Conservation (phyloP, 345 rosid species). For the Gossypium longicalyx region DNA sequence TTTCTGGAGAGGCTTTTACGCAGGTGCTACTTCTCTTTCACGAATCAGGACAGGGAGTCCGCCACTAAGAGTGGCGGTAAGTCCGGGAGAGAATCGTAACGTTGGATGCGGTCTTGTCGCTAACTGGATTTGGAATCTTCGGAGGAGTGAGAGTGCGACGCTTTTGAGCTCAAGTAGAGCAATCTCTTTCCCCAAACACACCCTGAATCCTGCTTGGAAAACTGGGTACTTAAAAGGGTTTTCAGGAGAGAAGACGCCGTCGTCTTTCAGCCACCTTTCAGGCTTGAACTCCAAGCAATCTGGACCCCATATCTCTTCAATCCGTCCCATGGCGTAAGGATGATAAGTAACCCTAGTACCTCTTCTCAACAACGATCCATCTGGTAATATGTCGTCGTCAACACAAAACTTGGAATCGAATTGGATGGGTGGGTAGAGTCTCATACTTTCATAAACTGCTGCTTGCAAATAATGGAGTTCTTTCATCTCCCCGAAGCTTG, state of each 20-base stretch:
- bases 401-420: slow-evolving; percentile 51
- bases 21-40: neutral
- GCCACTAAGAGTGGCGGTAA: slow-evolving; percentile 47
- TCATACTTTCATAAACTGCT: slow-evolving; percentile 41
- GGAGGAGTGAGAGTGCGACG: slow-evolving; percentile 46
- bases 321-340: slow-evolving; percentile 76
- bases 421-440: slow-evolving; percentile 57
- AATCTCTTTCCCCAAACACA: slow-evolving; percentile 78
- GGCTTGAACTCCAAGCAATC: slow-evolving; percentile 70
- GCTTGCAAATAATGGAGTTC: slow-evolving; percentile 47
- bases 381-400: slow-evolving; percentile 41
- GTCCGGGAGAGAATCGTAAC: slow-evolving; percentile 46
- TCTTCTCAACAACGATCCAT: slow-evolving; percentile 44
- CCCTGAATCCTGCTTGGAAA: slow-evolving; percentile 68
- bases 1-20: too few relatives aligned
- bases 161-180: slow-evolving; percentile 59
- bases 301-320: slow-evolving; percentile 60
- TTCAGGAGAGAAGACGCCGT: slow-evolving; percentile 36
- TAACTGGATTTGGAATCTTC: slow-evolving; percentile 33
- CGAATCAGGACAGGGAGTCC: slow-evolving; percentile 46
- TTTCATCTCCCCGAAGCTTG: slow-evolving; percentile 32
- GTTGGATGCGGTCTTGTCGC: neutral
- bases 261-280: slow-evolving; percentile 57
- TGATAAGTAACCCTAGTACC: slow-evolving; percentile 79
- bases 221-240: slow-evolving; percentile 65